phyloP scores from a whole-genome alignment of 2,329 filamentous ascomycete genomes.

The Aspergillus udagawae region DNA sequence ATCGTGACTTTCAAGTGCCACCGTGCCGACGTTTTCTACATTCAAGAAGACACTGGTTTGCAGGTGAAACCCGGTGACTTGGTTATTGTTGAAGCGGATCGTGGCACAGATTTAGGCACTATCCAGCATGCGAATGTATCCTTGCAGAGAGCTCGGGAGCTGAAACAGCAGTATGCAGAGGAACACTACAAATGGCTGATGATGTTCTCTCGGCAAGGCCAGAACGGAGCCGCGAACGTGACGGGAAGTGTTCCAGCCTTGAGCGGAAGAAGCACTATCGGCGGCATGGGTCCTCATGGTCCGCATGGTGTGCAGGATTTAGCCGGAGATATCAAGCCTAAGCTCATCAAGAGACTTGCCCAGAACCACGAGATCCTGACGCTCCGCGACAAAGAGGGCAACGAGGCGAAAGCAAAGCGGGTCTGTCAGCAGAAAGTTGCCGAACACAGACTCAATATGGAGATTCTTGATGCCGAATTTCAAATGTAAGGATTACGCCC shows the following conservation, averaged over 20 bases:
- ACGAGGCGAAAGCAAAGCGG: conserved; percentile 94
- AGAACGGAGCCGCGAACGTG: conserved; percentile 39
- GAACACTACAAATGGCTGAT: conserved; percentile 98
- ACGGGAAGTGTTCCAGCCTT: conserved; percentile 60
- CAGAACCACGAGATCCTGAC: conserved; percentile 86
- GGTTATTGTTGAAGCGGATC: conserved; percentile 96
- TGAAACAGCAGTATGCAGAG: conserved; percentile 87
- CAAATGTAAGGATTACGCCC: conserved; percentile 71
- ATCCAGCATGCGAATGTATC: conserved; percentile 85
- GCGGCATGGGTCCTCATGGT: conserved; percentile 71
- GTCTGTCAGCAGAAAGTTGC: conserved; percentile 95
- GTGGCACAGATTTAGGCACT: conserved; percentile 90
- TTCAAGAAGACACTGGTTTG: conserved; percentile 90
- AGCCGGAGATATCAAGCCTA: conserved; percentile 79
- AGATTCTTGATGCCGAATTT: conserved; percentile 97
- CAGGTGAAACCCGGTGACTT: conserved; percentile 87
- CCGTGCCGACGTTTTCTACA: conserved; percentile 92
- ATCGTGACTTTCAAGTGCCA: conserved; percentile 97
- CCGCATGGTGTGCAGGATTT: conserved; percentile 71
- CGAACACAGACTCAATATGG: conserved; percentile 94
- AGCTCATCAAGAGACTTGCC: conserved; percentile 92
- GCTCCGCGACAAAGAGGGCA: conserved; percentile 91
- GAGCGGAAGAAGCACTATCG: conserved; percentile 65
- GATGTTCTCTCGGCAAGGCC: conserved; percentile 87
- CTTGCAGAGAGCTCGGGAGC: conserved; percentile 79